A percentile compares a stretch with the other conserved stretches of the same genome.
phyloP scores from a whole-genome alignment of 495 filamentous ascomycete species.

The Terfezia boudieri region DNA sequence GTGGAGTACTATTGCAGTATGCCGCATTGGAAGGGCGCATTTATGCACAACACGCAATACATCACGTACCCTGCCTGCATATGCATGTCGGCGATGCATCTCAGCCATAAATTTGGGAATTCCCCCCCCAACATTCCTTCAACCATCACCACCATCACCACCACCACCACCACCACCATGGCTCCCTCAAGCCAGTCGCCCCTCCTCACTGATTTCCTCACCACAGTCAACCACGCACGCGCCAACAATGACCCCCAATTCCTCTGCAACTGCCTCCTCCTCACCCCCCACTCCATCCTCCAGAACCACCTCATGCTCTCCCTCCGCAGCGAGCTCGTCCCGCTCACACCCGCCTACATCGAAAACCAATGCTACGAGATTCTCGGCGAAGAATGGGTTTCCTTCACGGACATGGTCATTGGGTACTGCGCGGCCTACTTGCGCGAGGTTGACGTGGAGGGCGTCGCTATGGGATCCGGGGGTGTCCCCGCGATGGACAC shows the following conservation, averaged over 20 bases:
- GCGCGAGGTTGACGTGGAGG: slow-evolving; percentile 1
- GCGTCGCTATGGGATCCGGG: slow-evolving; percentile 1
- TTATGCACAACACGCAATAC: too few species aligned
- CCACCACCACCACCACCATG: background rate
- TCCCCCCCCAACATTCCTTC: too few species aligned
- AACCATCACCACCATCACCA: too few species aligned
- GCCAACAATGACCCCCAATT: slow-evolving; percentile 4
- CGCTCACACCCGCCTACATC: slow-evolving; percentile 1
- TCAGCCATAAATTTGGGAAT: too few species aligned
- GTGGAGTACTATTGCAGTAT: too few species aligned
- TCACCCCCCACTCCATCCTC: slow-evolving; percentile 5
- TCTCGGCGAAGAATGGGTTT: slow-evolving; percentile 13
- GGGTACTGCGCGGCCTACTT: slow-evolving; percentile 5
- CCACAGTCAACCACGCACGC: slow-evolving; percentile 1
- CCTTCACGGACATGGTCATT: slow-evolving; percentile 13
- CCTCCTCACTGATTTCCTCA: background rate
- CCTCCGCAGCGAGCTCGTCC: slow-evolving; percentile 6
- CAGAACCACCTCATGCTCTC: slow-evolving; percentile 9
- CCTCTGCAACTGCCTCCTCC: slow-evolving; percentile 4
- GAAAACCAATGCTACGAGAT: slow-evolving; percentile 1
- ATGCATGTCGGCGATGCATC: too few species aligned
- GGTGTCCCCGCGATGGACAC: background rate
- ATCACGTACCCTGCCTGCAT: too few species aligned
- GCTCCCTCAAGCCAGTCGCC: background rate
- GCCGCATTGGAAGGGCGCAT: too few species aligned